Conservation (phyloP, 1,284 basidiomycete species). For the Ceratobasidium sp. region DNA sequence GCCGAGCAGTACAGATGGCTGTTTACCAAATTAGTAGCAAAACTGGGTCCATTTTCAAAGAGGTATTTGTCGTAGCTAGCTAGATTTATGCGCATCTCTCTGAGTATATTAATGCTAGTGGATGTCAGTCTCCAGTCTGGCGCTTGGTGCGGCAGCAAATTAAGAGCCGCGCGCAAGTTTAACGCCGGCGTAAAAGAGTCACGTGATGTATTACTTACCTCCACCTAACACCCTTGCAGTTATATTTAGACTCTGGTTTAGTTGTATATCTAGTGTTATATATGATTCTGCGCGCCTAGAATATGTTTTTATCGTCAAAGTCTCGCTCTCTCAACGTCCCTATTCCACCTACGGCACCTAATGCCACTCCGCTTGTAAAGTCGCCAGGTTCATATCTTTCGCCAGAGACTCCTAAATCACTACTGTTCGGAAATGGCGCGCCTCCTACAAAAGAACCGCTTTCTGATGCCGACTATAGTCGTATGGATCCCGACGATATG, state of each 20-base stretch:
- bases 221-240: conserved; percentile 1
- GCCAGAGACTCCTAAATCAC: conserved; percentile 36
- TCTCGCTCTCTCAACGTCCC: conserved; percentile 30
- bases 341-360: conserved; percentile 2
- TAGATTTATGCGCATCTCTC: neutral
- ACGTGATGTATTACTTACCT: conserved; percentile 5
- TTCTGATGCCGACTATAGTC: conserved; percentile 52
- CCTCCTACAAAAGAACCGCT: conserved; percentile 29
- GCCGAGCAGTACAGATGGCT: neutral
- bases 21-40: neutral
- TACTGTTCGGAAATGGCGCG: conserved; percentile 29
- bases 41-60: neutral
- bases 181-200: neutral
- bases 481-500: conserved; percentile 82
- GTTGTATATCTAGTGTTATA: conserved; percentile 8
- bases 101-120: conserved; percentile 3
- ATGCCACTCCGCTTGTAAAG: conserved; percentile 27
- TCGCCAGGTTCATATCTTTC: conserved; percentile 43
- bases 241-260: conserved; percentile 17
- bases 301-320: conserved; percentile 33
- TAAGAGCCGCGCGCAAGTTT: neutral
- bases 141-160: neutral
- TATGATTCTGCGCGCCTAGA: neutral
- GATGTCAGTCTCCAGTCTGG: neutral
- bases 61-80: neutral